Evolutionary conservation across 345 rosid species (phyloP), one percentile per base, ranked within the genome.

Genomic region (Psidium friedrichsthalianum): DNA sequence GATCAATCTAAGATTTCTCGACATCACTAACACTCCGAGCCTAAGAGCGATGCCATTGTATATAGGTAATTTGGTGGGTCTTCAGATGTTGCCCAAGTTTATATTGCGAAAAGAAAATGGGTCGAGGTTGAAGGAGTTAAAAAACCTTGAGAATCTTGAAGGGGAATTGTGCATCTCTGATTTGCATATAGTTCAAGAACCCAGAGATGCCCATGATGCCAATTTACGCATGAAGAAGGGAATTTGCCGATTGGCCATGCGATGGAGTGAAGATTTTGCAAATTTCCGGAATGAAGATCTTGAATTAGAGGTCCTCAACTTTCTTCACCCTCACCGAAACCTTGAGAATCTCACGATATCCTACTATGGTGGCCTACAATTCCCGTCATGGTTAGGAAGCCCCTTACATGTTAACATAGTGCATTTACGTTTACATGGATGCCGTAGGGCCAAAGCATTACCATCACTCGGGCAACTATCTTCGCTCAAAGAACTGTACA

Each of bases 381-480:
- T 76, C 9, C 82, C 82, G 10, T 29, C 82, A 3, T 76, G 82
- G 82, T 16, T 53, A 1, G 55, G 55, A 53, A 15, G 20, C 16
- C 55, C 55, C 55, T 53, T 20, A 1, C 6, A 76, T 76, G 51
- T 57, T 32, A 61, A 83, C 14, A 7, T 86, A 51, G 84, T 54
- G 83, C 51, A 22, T 57, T 51, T 82, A 51, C n/a, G 20, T 4
- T 22, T 57, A 74, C 14, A 69, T 16, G 36, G 14, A 27, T 84
- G 87, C 13, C 40, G n/a, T 18, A 86, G 78, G 32, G 82, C 84
- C 81, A 32, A 74, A 29, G 74, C 6, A 24, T 57, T 88, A 81
- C 90, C 90, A 12, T 83, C 88, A 21, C 86, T 88, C 22, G 90
- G 90, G 36, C 87, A 84, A 22, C 83, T 88, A 32, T 57, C 82